Base-by-base conservation (phyloP, 495 filamentous ascomycete species). In the Astrothelium macrocarpum region DNA sequence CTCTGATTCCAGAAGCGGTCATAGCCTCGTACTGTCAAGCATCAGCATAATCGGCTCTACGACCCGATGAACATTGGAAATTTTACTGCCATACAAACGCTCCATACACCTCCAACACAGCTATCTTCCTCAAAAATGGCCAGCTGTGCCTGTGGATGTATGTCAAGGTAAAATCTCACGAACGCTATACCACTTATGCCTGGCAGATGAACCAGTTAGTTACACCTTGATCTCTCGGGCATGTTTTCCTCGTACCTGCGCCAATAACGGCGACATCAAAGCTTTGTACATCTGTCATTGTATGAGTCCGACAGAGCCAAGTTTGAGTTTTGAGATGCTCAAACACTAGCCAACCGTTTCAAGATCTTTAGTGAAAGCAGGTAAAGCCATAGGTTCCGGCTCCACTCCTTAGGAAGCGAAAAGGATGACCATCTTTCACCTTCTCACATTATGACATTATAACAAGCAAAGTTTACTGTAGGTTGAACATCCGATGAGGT, bases 1-100 rank as follows among this genome's bases (percentile, higher is more conserved):
- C 66, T 72, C 67, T 80, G 78, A 20, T 76, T 75, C 73, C 75
- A 78, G 66, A 80, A 80, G 9, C 53, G 61, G 36, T 73, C 66
- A 64, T 79, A 78, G 9, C 64, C 59, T 61, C 73, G 66, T 29
- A 25, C 49, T 56, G 7, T 20, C 10, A 18, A 18, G 11, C n/a
- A 4, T 20, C 9, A 20, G 9, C 43, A 20, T 5, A 49, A 18
- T 20, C 18, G 34, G 34, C n/a, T 39, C 34, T 39, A 5, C 34
- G 14, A 5, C 14, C 5, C 14, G 5, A 5, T 5, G 5, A 39
- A 14, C 14, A 5, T 5, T 39, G 34, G 34, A 14, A 14, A 14
- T 5, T 5, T 14, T 39, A 5, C 34, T 49, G 45, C 5, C 45
- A 16, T 1, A 49, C 45, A 49, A 5, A 5, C 5, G 20, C 45